Evolutionary conservation across 148 eudicot species (phyloP), one percentile per base, ranked within the genome.

Genomic region (Camellia sinensis): DNA sequence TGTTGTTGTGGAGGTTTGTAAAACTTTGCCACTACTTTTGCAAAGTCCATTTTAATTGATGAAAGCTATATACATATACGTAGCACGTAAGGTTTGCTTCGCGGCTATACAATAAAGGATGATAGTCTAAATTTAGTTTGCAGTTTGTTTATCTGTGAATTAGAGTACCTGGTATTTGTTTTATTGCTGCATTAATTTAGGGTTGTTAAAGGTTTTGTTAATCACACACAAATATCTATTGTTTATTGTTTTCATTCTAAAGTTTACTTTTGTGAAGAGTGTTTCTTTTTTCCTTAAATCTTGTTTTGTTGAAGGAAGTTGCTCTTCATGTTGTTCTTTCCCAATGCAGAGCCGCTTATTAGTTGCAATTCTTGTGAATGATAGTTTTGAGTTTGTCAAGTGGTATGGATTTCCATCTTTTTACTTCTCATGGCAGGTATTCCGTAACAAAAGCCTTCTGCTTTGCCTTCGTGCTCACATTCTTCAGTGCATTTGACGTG

Each of bases 401-500:
- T 52, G 19, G 4, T 5, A 75, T 75, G 18, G 37, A 11, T 18
- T 52, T 64, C 43, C 71, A 29, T 53, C 56, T 72, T 53, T 19
- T 73, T 45, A 43, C 48, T 19, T 70, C 15, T 71, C 53, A 46
- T 79, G 72, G 70, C 87, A 89, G 92, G 90, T 85, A 84, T 74
- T 85, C 90, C 67, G 83, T 89, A 21, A 80, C 86, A 73, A 89
- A 82, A 85, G 90, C 88, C 65, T 85, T 87, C 73, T 87, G 88
- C 77, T 15, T 89, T 74, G 92, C 92, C 71, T 82, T 89, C 73
- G 83, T 84, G 81, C 83, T 89, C 75, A 87, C 92, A 45, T 87
- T 87, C 83, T 89, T 89, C 85, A 89, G 90, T 77, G 83, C 82
- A 52, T 89, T 89, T 79, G 87, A 89, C 15, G 89, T 89, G 68